Conservation (phyloP, 2,329 filamentous ascomycete genomes). For the Byssochlamys sp. region DNA sequence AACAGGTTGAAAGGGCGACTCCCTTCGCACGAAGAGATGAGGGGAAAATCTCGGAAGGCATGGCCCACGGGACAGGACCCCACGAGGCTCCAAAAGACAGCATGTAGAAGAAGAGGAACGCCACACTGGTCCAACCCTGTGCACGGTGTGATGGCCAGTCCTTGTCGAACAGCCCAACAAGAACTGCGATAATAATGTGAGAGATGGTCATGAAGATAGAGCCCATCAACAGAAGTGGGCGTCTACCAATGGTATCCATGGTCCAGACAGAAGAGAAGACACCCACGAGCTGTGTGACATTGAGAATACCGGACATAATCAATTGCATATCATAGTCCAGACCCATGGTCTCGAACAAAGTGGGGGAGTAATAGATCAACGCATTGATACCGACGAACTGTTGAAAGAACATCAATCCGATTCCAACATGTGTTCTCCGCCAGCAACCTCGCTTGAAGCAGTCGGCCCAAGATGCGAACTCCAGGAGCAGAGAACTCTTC, state of each 20-base stretch:
- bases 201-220: constrained; percentile 38
- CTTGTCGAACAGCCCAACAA: constrained; percentile 45
- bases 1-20: constrained; percentile 53
- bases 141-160: constrained; percentile 43
- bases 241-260: constrained; percentile 41
- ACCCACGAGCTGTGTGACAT: constrained; percentile 42
- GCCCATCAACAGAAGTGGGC: constrained; percentile 38
- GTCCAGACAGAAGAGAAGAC: constrained; percentile 40
- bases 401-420: constrained; percentile 50
- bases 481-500: constrained; percentile 35
- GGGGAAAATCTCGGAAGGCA: constrained; percentile 54
- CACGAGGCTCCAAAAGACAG: constrained; percentile 53
- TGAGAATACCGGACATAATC: constrained; percentile 45
- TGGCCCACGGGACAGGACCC: constrained; percentile 42
- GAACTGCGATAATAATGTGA: constrained; percentile 43
- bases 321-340: constrained; percentile 39
- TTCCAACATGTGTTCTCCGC: constrained; percentile 43
- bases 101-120: constrained; percentile 55
- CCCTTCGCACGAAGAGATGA: constrained; percentile 54
- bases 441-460: constrained; percentile 43
- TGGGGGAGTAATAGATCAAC: constrained; percentile 52
- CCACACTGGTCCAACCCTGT: constrained; percentile 48
- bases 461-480: constrained; percentile 42
- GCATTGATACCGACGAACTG: constrained; percentile 47
- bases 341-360: constrained; percentile 46